phyloP scores from a whole-genome alignment of 805 yeast genomes.

The Starmerella floris region DNA sequence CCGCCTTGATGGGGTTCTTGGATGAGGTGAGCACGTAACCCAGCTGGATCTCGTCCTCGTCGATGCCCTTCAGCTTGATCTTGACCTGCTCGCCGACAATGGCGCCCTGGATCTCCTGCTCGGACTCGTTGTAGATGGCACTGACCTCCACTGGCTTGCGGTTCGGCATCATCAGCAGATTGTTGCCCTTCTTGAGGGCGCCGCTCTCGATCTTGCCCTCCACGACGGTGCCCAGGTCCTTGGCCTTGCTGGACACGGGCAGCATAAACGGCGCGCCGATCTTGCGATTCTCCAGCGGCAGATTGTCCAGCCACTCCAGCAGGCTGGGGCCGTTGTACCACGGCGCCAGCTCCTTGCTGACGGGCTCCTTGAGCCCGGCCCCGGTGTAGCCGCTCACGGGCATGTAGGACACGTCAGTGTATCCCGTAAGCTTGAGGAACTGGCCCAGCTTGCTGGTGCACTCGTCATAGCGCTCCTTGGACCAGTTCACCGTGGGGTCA shows the following conservation, averaged over 20 bases:
- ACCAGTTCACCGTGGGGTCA: constrained; percentile 93
- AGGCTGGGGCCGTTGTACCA: constrained; percentile 93
- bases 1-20: constrained; percentile 79
- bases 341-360: constrained; percentile 56
- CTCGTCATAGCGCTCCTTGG: constrained; percentile 89
- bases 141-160: constrained; percentile 69
- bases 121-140: constrained; percentile 86
- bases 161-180: constrained; percentile 84
- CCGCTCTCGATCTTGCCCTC: constrained; percentile 99
- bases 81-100: constrained; percentile 95
- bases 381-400: constrained; percentile 98
- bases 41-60: constrained; percentile 85
- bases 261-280: constrained; percentile 94
- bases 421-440: constrained; percentile 73
- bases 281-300: constrained; percentile 73
- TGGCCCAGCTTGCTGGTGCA: constrained; percentile 69
- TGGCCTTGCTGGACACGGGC: constrained; percentile 88
- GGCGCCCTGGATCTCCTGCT: constrained; percentile 81
- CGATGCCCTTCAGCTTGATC: constrained; percentile 84
- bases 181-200: constrained; percentile 65
- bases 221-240: constrained; percentile 91
- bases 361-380: constrained; percentile 85
- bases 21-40: constrained; percentile 87
- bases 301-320: constrained; percentile 72
- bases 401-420: constrained; percentile 80